Evolutionary conservation across 208 protist species (phyloP).

Genomic region (Leishmania amazonensis): DNA sequence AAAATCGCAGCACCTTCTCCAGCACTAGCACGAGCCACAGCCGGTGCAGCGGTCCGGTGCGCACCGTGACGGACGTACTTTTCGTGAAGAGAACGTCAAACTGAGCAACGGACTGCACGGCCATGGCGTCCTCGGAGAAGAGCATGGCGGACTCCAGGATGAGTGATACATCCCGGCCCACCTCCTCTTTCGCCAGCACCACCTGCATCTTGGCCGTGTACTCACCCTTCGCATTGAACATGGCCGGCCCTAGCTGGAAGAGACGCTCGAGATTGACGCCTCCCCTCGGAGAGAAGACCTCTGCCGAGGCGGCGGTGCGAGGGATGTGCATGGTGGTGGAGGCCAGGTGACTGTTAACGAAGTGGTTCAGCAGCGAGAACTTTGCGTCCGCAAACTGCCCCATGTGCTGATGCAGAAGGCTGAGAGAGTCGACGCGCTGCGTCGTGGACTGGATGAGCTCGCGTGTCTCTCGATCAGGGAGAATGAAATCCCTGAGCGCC

Average conservation of each 20-base stretch:
- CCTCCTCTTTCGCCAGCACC: conserved; percentile 57
- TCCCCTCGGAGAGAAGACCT: conserved; percentile 56
- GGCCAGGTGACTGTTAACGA: conserved; percentile 54
- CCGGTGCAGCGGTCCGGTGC: conserved; percentile 31
- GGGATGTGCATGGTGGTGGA: conserved; percentile 72
- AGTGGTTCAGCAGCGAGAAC: conserved; percentile 58
- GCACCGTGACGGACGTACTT: conserved; percentile 45
- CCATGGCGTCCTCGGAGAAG: conserved; percentile 45
- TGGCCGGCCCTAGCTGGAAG: conserved; percentile 46
- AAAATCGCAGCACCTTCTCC: conserved; percentile 18
- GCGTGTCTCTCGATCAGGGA: conserved; percentile 17
- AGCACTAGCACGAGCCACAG: conserved; percentile 17
- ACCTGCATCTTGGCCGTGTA: conserved; percentile 66
- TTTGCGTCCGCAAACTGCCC: conserved; percentile 38
- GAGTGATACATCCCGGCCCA: conserved; percentile 51
- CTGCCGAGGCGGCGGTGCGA: conserved; percentile 19
- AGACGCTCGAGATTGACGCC: conserved; percentile 60
- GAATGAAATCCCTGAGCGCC: conserved; percentile 26
- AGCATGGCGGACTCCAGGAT: conserved; percentile 64
- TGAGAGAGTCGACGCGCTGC: background rate
- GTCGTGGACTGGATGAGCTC: conserved; percentile 6
- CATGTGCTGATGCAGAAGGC: conserved; percentile 17
- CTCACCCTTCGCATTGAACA: conserved; percentile 64
- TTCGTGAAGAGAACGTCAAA: conserved; percentile 60
- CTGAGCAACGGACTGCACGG: conserved; percentile 35